A percentile compares a stretch with the other conserved stretches of the same genome.
Evolutionary conservation across 345 rosid species (phyloP).

Genomic region (Cardiospermum halicacabum): DNA sequence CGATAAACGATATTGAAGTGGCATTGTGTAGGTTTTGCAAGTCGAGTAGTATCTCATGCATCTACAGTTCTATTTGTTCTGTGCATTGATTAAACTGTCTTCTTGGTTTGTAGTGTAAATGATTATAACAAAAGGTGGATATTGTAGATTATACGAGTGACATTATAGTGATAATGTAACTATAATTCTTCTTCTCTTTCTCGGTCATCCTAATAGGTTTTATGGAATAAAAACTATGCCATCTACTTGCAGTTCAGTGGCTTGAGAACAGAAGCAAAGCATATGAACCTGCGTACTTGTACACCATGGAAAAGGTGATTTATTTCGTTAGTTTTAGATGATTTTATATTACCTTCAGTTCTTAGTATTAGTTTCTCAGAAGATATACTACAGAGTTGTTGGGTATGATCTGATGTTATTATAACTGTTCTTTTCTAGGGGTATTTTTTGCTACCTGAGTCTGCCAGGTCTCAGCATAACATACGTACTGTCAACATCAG

Average conservation of each 20-base stretch:
- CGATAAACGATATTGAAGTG: not conserved
- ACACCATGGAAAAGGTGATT: slow-evolving; percentile 88
- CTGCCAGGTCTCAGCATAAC: slow-evolving; percentile 75
- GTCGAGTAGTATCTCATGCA: not conserved
- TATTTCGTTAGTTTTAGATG: slow-evolving; percentile 4
- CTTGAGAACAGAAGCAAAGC: slow-evolving; percentile 74
- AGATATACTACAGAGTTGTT: not conserved
- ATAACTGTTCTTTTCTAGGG: slow-evolving; percentile 44
- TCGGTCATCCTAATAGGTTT: not conserved
- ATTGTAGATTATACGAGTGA: not conserved
- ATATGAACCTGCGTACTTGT: slow-evolving; percentile 86
- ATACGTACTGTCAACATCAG: slow-evolving; percentile 75
- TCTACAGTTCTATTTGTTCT: not conserved
- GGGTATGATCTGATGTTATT: not conserved
- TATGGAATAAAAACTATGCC: slow-evolving; percentile 7
- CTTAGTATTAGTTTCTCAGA: not conserved
- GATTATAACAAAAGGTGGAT: not conserved
- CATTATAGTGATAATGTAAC: not conserved
- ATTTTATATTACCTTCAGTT: not conserved
- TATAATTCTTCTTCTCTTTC: not conserved
- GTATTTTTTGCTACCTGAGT: slow-evolving; percentile 89
- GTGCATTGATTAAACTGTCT: not conserved
- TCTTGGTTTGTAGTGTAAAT: not conserved
- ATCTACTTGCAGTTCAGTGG: slow-evolving; percentile 62
- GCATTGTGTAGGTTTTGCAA: not conserved